Evolutionary conservation across 2,329 filamentous ascomycete genomes (phyloP).

Genomic region (Hypoxylon sp.): DNA sequence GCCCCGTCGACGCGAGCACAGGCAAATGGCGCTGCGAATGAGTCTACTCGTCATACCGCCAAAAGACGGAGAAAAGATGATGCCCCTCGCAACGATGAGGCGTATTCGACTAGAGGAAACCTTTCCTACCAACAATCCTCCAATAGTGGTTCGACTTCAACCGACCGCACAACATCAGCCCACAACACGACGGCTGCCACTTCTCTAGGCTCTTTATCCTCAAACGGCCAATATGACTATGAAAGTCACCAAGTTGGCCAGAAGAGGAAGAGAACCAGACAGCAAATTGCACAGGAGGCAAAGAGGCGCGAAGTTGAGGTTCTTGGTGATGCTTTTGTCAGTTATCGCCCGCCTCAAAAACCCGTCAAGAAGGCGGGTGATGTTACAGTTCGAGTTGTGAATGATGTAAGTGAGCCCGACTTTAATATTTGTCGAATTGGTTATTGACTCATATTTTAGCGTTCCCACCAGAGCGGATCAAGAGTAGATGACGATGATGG

Average conservation of each 20-base stretch:
- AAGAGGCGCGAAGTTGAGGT: constrained; percentile 82
- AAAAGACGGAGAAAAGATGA: constrained; percentile 82
- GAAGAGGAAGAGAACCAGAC: constrained; percentile 87
- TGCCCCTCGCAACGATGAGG: constrained; percentile 75
- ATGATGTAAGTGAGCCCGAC: constrained; percentile 68
- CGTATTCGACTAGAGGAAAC: constrained; percentile 79
- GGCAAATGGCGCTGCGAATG: constrained; percentile 55
- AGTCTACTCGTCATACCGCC: constrained; percentile 66
- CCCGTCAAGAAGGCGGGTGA: constrained; percentile 92
- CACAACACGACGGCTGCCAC: constrained; percentile 91
- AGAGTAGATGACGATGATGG: constrained; percentile 97
- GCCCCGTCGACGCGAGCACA: constrained; percentile 57
- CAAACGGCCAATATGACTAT: constrained; percentile 75
- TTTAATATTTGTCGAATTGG: neutral
- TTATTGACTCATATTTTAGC: constrained; percentile 42
- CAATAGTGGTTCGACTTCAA: constrained; percentile 81
- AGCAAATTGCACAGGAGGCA: constrained; percentile 85
- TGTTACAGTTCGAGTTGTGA: constrained; percentile 74
- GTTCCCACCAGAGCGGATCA: constrained; percentile 64
- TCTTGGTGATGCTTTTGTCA: constrained; percentile 78
- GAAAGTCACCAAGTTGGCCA: constrained; percentile 79
- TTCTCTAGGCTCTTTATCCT: constrained; percentile 80
- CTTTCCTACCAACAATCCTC: constrained; percentile 80
- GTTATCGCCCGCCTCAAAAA: constrained; percentile 88
- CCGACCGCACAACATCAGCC: constrained; percentile 84